These are phyloP conservation scores for Candida nemodendra DNA, from an alignment of 805 yeast genomes.

Conservation along the genomic window DNA sequence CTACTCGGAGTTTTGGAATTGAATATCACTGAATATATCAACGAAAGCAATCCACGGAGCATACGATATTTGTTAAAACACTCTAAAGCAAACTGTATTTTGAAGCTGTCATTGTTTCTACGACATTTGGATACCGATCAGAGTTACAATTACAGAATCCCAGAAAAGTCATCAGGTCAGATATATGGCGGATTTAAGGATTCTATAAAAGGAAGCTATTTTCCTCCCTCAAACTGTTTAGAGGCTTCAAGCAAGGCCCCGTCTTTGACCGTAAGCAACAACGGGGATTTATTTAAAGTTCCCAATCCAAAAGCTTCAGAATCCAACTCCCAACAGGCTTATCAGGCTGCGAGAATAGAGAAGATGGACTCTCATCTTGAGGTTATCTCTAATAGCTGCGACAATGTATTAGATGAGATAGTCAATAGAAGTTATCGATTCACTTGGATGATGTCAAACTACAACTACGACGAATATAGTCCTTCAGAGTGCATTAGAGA, in stretches of 20 bases:
- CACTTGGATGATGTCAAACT: slow-evolving; percentile 29
- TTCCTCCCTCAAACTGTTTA: neutral
- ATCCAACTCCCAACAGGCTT: neutral
- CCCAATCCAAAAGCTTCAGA: neutral
- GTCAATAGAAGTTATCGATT: slow-evolving; percentile 32
- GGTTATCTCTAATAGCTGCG: slow-evolving; percentile 3
- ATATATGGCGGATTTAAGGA: slow-evolving; percentile 26
- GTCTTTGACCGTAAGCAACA: slow-evolving; percentile 1
- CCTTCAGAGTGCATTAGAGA: slow-evolving; percentile 76
- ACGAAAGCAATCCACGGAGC: slow-evolving; percentile 48
- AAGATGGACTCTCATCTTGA: too few relatives aligned
- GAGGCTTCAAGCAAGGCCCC: neutral
- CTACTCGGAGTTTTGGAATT: slow-evolving; percentile 65
- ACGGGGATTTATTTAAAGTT: neutral
- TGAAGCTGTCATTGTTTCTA: slow-evolving; percentile 51
- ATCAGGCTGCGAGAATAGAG: neutral
- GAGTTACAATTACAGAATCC: slow-evolving; percentile 17
- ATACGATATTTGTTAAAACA: slow-evolving; percentile 70
- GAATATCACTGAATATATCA: slow-evolving; percentile 70
- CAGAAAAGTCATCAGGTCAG: slow-evolving; percentile 19
- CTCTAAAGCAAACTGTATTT: slow-evolving; percentile 81
- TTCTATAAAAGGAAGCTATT: neutral
- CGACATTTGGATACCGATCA: slow-evolving; percentile 17
- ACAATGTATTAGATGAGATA: slow-evolving; percentile 18
- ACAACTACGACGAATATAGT: slow-evolving; percentile 43